phyloP scores from a whole-genome alignment of 2,329 filamentous ascomycete species.

The Pyricularia grisea region DNA sequence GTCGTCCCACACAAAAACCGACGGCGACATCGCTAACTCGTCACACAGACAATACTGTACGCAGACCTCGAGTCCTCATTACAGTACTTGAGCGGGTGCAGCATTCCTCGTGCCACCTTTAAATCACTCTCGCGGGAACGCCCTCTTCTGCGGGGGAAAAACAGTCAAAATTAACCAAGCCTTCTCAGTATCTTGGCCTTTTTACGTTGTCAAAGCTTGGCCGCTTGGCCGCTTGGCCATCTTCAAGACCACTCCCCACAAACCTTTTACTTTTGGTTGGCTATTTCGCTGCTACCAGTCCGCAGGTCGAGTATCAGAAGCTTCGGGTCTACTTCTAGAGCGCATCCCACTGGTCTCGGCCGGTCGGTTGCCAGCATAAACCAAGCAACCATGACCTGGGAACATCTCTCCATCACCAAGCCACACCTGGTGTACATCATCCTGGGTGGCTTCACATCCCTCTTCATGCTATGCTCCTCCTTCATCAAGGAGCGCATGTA shows the following conservation, averaged over 20 bases:
- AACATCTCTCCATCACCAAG: constrained; percentile 77
- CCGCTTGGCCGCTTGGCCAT: neutral
- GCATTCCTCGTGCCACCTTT: neutral
- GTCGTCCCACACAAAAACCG: neutral
- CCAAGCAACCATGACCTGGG: constrained; percentile 56
- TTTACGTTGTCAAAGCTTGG: neutral
- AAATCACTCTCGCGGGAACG: neutral
- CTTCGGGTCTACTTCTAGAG: neutral
- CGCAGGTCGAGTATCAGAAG: neutral
- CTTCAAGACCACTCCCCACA: neutral
- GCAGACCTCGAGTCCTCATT: neutral
- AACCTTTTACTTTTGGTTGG: neutral
- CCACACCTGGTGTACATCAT: constrained; percentile 98
- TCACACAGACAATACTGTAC: neutral
- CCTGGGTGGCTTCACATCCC: constrained; percentile 88
- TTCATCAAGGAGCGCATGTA: constrained; percentile 98
- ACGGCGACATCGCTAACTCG: neutral
- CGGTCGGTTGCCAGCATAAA: neutral
- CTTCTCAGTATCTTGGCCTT: neutral
- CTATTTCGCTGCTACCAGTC: neutral
- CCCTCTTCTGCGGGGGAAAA: neutral
- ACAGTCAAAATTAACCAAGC: neutral
- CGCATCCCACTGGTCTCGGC: neutral
- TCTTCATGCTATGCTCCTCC: constrained; percentile 98
- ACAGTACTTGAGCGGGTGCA: neutral